Evolutionary conservation across 306 rosid species (phyloP), one percentile per base, ranked within the genome.

Genomic region (Quercus robur): DNA sequence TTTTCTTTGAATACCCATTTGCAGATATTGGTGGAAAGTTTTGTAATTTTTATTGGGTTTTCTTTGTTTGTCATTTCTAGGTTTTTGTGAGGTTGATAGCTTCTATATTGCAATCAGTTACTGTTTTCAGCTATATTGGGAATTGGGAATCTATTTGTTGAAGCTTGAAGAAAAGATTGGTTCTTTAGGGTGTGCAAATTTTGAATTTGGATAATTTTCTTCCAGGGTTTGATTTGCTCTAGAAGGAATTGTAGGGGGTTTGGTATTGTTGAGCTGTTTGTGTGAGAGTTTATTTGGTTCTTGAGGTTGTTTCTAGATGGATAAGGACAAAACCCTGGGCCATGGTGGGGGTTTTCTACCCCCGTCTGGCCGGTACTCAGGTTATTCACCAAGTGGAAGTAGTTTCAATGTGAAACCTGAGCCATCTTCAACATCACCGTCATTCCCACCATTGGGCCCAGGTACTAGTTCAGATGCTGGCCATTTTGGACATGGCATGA

Each of bases 311-410:
- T 77, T 58, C 17, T 56, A 23, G 75, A 94, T 94, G 98, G 98
- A 94, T 13, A 90, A 88, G 85, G 97, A 91, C 70, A 92, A 91
- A 83, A 78, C 90, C 70, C 85, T 83, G 17, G 88, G 85, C 52
- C 92, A 83, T 75, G 84, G 89, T 31, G 94, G 97, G 75, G 93
- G 94, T 41, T 87, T 90, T 7, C 93, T 89, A 56, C 98, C 93
- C 57, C 92, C 93, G 1, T 82, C 94, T 12, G 93, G 90, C 19
- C 94, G 97, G 56, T 92, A 81, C 78, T 76, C 92, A 0, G 87
- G 88, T 35, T 86, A 88, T 78, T 86, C 92, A 38, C 82, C 90
- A 0, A 2, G 90, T 56, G 92, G 87, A 31, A 85, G 49, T 56
- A 75, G 67, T 58, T 92, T 88, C 72, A 92, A 86, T 78, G 94